These are phyloP conservation scores for Tylopilus sp. DNA, from an alignment of 768 basidiomycete genomes.

Conservation along the genomic window DNA sequence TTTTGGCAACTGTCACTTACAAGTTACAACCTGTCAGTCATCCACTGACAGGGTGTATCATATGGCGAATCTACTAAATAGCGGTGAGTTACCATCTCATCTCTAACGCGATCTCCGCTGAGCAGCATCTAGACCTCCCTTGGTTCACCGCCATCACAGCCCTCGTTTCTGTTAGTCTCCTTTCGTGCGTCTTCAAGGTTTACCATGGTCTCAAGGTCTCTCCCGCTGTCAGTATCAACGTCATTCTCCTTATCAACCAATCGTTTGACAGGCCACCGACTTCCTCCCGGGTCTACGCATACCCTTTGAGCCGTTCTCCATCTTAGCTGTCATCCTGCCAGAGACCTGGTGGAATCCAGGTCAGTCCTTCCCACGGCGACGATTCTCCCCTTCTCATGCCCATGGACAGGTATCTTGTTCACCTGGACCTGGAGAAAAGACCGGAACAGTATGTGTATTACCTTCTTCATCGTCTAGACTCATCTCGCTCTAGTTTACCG, in stretches of 20 bases:
- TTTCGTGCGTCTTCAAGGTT: conserved; percentile 19
- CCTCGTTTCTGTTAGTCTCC: conserved; percentile 3
- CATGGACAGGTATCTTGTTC: conserved; percentile 12
- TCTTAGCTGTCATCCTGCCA: conserved; percentile 10
- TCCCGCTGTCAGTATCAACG: no score
- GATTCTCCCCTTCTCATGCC: neutral
- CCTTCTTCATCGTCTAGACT: neutral
- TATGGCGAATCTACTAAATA: no score
- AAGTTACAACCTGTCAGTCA: no score
- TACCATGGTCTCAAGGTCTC: conserved; percentile 14
- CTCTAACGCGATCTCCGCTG: neutral
- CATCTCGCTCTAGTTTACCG: conserved; percentile 15
- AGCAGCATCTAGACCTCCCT: neutral
- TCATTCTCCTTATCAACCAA: neutral
- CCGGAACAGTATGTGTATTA: conserved; percentile 10
- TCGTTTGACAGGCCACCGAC: conserved; percentile 11
- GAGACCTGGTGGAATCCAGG: conserved; percentile 22
- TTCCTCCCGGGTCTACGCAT: conserved; percentile 19
- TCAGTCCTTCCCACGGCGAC: neutral
- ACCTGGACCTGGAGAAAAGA: conserved; percentile 24
- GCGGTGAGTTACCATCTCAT: neutral
- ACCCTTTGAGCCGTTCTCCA: conserved; percentile 16
- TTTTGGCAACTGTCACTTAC: no score
- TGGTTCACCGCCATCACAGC: neutral
- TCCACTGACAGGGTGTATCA: no score